A percentile compares a stretch with the other conserved stretches of the same genome.
phyloP scores from a whole-genome alignment of 2,329 filamentous ascomycete genomes.

The Pseudogymnoascus sp. region DNA sequence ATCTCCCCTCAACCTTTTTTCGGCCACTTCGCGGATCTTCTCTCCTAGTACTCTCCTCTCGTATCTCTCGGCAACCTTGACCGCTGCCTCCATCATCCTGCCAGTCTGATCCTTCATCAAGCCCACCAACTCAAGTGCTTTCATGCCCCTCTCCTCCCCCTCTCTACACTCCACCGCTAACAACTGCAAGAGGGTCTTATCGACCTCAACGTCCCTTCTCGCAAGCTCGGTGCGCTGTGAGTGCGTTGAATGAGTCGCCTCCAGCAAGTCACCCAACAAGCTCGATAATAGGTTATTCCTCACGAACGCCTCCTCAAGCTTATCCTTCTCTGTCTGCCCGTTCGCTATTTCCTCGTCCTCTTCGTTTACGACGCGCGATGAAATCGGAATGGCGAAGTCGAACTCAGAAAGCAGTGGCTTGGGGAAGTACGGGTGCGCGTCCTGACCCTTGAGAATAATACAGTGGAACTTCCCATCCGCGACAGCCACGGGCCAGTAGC shows the following conservation, averaged over 20 bases:
- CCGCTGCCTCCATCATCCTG: slow-evolving; percentile 84
- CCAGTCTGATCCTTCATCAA: slow-evolving; percentile 80
- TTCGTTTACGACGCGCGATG: slow-evolving; percentile 39
- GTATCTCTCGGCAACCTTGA: slow-evolving; percentile 83
- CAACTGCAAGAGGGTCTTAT: slow-evolving; percentile 84
- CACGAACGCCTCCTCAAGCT: slow-evolving; percentile 75
- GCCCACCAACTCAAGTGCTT: slow-evolving; percentile 81
- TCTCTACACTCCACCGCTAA: slow-evolving; percentile 85
- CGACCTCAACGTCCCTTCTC: slow-evolving; percentile 72
- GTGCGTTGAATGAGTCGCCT: slow-evolving; percentile 57
- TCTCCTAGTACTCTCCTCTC: slow-evolving; percentile 71
- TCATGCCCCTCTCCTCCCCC: slow-evolving; percentile 90
- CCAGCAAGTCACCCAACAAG: slow-evolving; percentile 68
- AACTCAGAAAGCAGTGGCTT: slow-evolving; percentile 87
- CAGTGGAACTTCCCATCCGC: slow-evolving; percentile 91
- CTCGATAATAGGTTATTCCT: slow-evolving; percentile 64
- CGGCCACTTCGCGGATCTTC: slow-evolving; percentile 83
- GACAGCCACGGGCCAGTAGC: slow-evolving; percentile 92
- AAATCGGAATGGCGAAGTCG: slow-evolving; percentile 78
- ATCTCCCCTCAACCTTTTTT: slow-evolving; percentile 36
- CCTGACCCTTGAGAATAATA: slow-evolving; percentile 95
- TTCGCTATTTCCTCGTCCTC: slow-evolving; percentile 33
- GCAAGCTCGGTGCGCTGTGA: slow-evolving; percentile 61
- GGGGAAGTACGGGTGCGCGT: slow-evolving; percentile 88
- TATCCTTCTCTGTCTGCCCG: slow-evolving; percentile 44